Evolutionary conservation across 2,329 filamentous ascomycete species (phyloP).

Genomic region (Rhexocercosporidium sp.): DNA sequence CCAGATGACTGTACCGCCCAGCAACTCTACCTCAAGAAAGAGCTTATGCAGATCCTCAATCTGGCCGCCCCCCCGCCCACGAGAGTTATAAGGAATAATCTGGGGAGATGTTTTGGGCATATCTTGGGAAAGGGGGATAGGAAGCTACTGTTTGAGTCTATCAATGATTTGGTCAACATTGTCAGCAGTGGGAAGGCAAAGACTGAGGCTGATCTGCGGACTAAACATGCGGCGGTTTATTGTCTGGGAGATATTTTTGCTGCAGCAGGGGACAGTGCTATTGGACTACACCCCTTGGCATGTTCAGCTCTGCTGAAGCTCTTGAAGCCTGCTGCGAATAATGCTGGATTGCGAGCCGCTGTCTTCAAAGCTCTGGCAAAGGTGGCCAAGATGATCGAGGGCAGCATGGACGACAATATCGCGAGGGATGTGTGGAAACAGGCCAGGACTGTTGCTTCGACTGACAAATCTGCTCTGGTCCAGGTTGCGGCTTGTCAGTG

Average conservation of each 20-base stretch:
- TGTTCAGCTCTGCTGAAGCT: slow-evolving; percentile 77
- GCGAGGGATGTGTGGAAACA: slow-evolving; percentile 96
- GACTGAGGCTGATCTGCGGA: slow-evolving; percentile 75
- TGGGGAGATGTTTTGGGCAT: slow-evolving; percentile 82
- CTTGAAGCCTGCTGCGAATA: slow-evolving; percentile 76
- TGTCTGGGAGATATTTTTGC: slow-evolving; percentile 90
- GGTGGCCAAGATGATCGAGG: slow-evolving; percentile 74
- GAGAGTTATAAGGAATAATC: slow-evolving; percentile 85
- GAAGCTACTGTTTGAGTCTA: slow-evolving; percentile 90
- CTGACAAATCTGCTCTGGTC: slow-evolving; percentile 84
- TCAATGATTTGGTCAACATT: slow-evolving; percentile 83
- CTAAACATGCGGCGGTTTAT: slow-evolving; percentile 85
- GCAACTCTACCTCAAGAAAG: slow-evolving; percentile 90
- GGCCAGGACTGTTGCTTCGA: slow-evolving; percentile 73
- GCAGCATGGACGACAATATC: slow-evolving; percentile 80
- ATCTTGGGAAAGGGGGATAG: slow-evolving; percentile 86
- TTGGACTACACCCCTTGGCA: slow-evolving; percentile 78
- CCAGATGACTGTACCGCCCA: slow-evolving; percentile 84
- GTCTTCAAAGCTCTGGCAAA: slow-evolving; percentile 78
- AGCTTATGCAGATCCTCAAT: slow-evolving; percentile 91
- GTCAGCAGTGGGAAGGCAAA: slow-evolving; percentile 75
- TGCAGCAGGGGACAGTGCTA: slow-evolving; percentile 91
- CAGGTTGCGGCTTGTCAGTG: slow-evolving; percentile 81
- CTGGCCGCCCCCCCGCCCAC: slow-evolving; percentile 81
- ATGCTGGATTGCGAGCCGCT: slow-evolving; percentile 82